phyloP scores from a whole-genome alignment of 768 basidiomycete genomes.

The Russula abietina region DNA sequence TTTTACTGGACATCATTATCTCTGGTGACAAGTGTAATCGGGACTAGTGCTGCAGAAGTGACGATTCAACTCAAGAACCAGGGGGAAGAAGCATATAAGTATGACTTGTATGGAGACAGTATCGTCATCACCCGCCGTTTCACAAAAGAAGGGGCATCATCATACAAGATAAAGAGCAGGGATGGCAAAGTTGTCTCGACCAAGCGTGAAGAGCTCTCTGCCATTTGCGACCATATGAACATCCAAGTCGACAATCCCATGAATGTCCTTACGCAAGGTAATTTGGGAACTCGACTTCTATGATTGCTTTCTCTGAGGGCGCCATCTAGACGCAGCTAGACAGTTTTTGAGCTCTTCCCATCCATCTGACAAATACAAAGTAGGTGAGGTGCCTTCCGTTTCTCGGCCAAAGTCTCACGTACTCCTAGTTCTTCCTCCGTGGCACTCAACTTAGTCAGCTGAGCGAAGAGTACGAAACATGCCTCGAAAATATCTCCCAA shows the following conservation, averaged over 20 bases:
- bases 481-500: conserved; percentile 63
- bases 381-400: conserved; percentile 29
- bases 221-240: conserved; percentile 92
- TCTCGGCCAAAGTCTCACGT: conserved; percentile 4
- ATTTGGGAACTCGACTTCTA: neutral
- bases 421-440: conserved; percentile 78
- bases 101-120: conserved; percentile 75
- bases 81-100: conserved; percentile 84
- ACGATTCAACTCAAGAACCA: conserved; percentile 81
- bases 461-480: conserved; percentile 76
- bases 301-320: neutral
- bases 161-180: conserved; percentile 77
- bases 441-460: conserved; percentile 91
- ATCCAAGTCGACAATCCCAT: conserved; percentile 96
- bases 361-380: conserved; percentile 84
- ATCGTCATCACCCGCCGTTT: conserved; percentile 83
- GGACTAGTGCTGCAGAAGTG: conserved; percentile 59
- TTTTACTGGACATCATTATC: neutral
- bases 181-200: conserved; percentile 61
- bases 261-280: conserved; percentile 87
- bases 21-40: conserved; percentile 8
- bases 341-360: conserved; percentile 83
- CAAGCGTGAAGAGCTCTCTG: conserved; percentile 78
- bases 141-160: conserved; percentile 63
- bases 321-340: conserved; percentile 17